These are phyloP conservation scores for Aspergillus nidulans DNA, from an alignment of 495 filamentous ascomycete species.

Conservation along the genomic window DNA sequence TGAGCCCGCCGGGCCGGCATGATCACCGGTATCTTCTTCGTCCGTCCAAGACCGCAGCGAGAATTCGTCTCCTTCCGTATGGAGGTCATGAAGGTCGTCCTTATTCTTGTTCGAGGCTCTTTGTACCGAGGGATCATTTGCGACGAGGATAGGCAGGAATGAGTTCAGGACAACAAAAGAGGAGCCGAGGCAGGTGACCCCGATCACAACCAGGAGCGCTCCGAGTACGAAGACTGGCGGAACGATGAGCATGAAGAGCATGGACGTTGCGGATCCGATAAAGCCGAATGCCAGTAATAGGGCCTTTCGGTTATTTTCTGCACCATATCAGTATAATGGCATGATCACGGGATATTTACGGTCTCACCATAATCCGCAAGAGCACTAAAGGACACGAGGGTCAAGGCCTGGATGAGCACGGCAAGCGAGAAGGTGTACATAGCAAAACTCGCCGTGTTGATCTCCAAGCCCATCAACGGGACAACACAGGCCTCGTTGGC, in stretches of 20 bases:
- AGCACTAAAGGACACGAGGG: constrained; percentile 49
- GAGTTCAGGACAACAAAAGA: constrained; percentile 52
- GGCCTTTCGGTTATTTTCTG: constrained; percentile 56
- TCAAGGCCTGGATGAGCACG: constrained; percentile 50
- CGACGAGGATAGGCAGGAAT: constrained; percentile 47
- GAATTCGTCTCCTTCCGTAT: constrained; percentile 16
- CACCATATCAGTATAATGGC: background rate
- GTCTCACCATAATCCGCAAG: constrained; percentile 50
- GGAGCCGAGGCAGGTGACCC: constrained; percentile 64
- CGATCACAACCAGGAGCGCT: constrained; percentile 71
- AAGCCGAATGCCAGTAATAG: constrained; percentile 76
- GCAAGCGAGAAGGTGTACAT: constrained; percentile 53
- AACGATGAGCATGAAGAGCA: constrained; percentile 76
- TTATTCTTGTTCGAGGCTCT: background rate
- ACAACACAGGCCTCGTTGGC: constrained; percentile 42
- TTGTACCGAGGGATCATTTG: constrained; percentile 40
- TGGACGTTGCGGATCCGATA: constrained; percentile 69
- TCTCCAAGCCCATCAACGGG: constrained; percentile 36
- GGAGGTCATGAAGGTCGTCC: constrained; percentile 26
- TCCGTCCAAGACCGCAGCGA: constrained; percentile 39
- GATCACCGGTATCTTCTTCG: constrained; percentile 9
- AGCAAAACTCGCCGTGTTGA: constrained; percentile 51
- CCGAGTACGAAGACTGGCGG: constrained; percentile 69
- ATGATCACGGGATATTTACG: background rate
- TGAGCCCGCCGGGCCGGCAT: background rate